Evolutionary conservation across 1,139 yeast genomes (phyloP).

Genomic region (Saccharomyces hybrid): DNA sequence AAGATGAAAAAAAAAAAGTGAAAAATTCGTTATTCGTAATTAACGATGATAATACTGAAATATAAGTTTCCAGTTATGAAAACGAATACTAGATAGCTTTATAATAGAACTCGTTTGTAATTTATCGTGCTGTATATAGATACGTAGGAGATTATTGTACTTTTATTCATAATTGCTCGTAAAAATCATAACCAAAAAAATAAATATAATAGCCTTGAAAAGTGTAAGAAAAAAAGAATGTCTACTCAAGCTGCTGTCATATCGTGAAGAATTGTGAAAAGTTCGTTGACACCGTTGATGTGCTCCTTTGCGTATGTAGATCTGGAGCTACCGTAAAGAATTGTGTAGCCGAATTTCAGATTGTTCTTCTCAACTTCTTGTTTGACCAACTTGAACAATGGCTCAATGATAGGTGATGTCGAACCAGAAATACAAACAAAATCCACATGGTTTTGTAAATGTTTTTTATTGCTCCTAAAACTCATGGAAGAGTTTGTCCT

Average conservation of each 20-base stretch:
- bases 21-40: not conserved
- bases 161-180: not conserved
- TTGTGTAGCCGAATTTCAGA: constrained; percentile 44
- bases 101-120: not conserved
- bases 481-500: constrained; percentile 4
- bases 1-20: not conserved
- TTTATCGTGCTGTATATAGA: not conserved
- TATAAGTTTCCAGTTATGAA: not conserved
- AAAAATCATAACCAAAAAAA: not conserved
- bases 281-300: constrained; percentile 68
- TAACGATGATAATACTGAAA: not conserved
- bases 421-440: constrained; percentile 53
- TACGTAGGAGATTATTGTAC: not conserved
- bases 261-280: constrained; percentile 42
- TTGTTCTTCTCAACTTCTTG: constrained; percentile 33
- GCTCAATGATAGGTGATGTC: constrained; percentile 58
- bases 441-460: constrained; percentile 15
- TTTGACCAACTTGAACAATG: constrained; percentile 54
- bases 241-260: constrained; percentile 1
- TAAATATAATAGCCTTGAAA: not conserved
- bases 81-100: not conserved
- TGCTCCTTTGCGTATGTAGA: constrained; percentile 57
- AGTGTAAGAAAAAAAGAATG: not conserved
- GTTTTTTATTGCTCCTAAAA: constrained; percentile 7
- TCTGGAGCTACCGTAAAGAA: constrained; percentile 48